Evolutionary conservation across 73 alveolate genomes (phyloP).

Genomic region (Paramecium sexaurelia): DNA sequence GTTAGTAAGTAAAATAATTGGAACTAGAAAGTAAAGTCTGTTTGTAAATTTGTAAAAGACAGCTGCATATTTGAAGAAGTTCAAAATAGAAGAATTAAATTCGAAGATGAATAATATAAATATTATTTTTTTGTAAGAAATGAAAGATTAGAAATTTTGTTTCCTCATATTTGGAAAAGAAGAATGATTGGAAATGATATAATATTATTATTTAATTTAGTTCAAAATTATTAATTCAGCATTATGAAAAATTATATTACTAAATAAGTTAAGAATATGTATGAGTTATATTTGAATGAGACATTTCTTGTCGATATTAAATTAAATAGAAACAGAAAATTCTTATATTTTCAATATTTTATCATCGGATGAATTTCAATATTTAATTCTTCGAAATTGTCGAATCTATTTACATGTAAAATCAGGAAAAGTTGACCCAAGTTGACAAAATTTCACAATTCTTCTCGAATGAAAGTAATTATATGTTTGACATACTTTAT

Average conservation of each 20-base stretch:
- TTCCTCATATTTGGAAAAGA: not conserved
- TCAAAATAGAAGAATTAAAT: not conserved
- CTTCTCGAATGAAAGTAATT: not conserved
- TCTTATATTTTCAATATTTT: not conserved
- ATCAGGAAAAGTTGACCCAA: not conserved
- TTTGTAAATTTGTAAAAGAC: not conserved
- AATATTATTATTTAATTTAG: not conserved
- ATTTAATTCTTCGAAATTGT: not conserved
- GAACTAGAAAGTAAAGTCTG: not conserved
- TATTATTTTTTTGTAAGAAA: not conserved
- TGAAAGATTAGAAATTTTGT: not conserved
- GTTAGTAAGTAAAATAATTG: not conserved
- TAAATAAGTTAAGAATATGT: not conserved
- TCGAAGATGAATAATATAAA: not conserved
- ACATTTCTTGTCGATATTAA: constrained; percentile 31
- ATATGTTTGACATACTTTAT: not conserved
- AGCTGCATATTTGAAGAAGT: not conserved
- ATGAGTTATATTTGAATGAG: not conserved
- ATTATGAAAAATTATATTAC: not conserved
- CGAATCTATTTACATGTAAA: not conserved
- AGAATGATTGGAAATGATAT: no score
- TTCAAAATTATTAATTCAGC: not conserved
- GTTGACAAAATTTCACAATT: not conserved
- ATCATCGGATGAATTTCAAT: not conserved
- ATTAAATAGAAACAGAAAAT: not conserved